These are phyloP conservation scores for Artemisia argyi DNA, from an alignment of 129 eudicot genomes.

Conservation along the genomic window DNA sequence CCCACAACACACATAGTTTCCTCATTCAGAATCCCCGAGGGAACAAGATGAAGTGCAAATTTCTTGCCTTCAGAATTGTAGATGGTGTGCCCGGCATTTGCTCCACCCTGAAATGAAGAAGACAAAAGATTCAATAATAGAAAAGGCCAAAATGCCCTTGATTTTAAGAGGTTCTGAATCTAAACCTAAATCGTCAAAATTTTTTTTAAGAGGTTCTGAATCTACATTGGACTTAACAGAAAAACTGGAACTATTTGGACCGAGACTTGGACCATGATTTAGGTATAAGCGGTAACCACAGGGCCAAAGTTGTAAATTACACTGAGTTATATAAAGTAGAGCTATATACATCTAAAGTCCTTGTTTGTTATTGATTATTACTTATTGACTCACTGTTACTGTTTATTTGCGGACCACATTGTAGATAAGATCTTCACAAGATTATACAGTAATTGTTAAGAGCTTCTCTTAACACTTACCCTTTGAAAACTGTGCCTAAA, in stretches of 20 bases:
- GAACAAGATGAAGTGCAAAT: slow-evolving; percentile 97
- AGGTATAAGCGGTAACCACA: not conserved
- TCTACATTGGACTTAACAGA: not conserved
- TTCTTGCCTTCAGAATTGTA: slow-evolving; percentile 94
- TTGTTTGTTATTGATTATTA: not conserved
- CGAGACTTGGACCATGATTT: not conserved
- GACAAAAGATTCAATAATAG: not conserved
- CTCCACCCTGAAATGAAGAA: slow-evolving; percentile 70
- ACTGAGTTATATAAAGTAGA: too few relatives aligned
- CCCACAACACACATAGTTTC: slow-evolving; percentile 91
- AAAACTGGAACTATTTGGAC: not conserved
- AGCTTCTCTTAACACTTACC: not conserved
- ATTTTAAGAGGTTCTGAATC: not conserved
- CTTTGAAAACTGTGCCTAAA: not conserved
- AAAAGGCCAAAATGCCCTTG: not conserved
- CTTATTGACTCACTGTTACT: not conserved
- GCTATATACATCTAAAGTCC: not conserved
- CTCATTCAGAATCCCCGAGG: slow-evolving; percentile 95
- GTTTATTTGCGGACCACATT: not conserved
- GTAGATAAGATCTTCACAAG: not conserved
- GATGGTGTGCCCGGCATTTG: slow-evolving; percentile 97
- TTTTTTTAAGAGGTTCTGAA: not conserved
- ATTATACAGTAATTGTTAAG: not conserved
- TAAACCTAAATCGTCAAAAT: not conserved
- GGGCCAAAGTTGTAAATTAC: too few relatives aligned